Percentiles rank a stretch among this genome's conserved stretches.
Evolutionary conservation across 306 rosid species (phyloP).

Genomic region (Rosa rugosa): DNA sequence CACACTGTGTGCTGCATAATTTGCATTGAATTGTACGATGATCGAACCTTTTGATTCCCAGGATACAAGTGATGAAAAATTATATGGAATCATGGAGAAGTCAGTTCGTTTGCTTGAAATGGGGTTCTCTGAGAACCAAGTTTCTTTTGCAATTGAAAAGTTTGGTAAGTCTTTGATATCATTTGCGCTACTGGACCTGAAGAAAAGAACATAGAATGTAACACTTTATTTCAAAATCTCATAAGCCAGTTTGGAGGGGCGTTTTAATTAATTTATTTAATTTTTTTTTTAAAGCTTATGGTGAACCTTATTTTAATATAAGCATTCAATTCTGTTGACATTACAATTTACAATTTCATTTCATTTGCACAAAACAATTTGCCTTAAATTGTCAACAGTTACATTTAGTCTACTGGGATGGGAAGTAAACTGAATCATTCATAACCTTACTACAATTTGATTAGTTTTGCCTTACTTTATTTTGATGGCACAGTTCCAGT

Average conservation of each 20-base stretch:
- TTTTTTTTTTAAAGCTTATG: background rate
- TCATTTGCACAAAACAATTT: background rate
- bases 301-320: background rate
- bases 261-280: background rate
- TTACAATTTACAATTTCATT: background rate
- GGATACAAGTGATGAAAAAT: conserved; percentile 48
- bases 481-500: conserved; percentile 13
- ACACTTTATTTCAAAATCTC: background rate
- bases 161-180: conserved; percentile 57
- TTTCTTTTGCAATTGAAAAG: conserved; percentile 79
- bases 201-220: background rate
- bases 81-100: conserved; percentile 88
- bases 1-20: background rate
- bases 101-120: conserved; percentile 83
- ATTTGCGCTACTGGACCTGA: conserved; percentile 2
- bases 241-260: background rate
- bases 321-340: background rate
- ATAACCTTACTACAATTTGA: background rate
- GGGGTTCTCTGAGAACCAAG: conserved; percentile 92
- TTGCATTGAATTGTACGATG: background rate
- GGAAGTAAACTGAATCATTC: background rate
- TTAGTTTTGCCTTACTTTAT: background rate
- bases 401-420: background rate
- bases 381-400: background rate
- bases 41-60: conserved; percentile 30